Evolutionary conservation across 441 rosid genomes (phyloP).

Genomic region (Codiaeum variegatum): DNA sequence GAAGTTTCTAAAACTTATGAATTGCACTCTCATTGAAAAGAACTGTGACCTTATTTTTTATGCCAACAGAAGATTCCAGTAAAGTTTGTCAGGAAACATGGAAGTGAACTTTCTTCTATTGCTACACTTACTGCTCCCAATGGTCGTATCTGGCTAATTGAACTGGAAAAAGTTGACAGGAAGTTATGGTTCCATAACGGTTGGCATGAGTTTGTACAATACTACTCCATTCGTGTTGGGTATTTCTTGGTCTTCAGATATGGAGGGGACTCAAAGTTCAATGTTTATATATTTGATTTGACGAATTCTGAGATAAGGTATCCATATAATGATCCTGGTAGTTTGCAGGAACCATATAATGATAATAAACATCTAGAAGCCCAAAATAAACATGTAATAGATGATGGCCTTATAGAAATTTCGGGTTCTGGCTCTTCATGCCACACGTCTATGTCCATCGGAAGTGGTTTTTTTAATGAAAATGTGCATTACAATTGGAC

Average conservation of each 20-base stretch:
- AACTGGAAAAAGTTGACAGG: slow-evolving; percentile 22
- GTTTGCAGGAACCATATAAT: slow-evolving; percentile 18
- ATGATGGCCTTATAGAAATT: slow-evolving; percentile 6
- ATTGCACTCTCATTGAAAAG: background rate
- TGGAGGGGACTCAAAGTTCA: slow-evolving; percentile 32
- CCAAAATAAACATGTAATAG: slow-evolving; percentile 18
- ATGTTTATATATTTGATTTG: slow-evolving; percentile 31
- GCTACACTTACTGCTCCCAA: slow-evolving; percentile 29
- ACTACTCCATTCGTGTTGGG: slow-evolving; percentile 28
- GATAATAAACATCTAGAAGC: slow-evolving; percentile 6
- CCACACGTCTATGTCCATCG: background rate
- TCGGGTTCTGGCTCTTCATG: slow-evolving; percentile 8
- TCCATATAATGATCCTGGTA: slow-evolving; percentile 17
- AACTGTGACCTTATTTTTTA: slow-evolving; percentile 8
- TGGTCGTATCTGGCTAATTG: slow-evolving; percentile 36
- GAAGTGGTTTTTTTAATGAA: slow-evolving; percentile 2
- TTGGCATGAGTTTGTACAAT: slow-evolving; percentile 37
- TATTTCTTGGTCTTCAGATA: slow-evolving; percentile 36
- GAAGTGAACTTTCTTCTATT: slow-evolving; percentile 31
- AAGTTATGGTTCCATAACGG: slow-evolving; percentile 37
- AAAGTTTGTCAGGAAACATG: slow-evolving; percentile 37
- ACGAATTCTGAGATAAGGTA: slow-evolving; percentile 35
- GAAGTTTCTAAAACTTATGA: background rate
- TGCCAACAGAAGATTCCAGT: slow-evolving; percentile 37
- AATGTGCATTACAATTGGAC: background rate